phyloP scores from a whole-genome alignment of 192 early-diverging fungal species.

The Podila minutissima region DNA sequence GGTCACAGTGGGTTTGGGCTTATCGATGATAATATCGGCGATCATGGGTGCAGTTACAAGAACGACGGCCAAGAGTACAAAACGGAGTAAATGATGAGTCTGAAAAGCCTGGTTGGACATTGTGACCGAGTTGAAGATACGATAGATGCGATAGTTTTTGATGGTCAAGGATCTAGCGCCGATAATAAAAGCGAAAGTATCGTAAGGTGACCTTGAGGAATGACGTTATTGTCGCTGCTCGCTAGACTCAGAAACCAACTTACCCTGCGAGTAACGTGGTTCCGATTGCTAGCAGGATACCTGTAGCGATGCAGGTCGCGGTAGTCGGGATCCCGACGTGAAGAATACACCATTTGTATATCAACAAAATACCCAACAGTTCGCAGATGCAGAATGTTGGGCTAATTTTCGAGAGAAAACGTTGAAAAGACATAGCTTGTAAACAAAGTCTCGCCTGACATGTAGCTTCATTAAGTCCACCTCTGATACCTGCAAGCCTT shows the following conservation, averaged over 20 bases:
- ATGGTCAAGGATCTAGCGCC: constrained; percentile 52
- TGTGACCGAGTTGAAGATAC: constrained; percentile 57
- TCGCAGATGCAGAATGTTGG: constrained; percentile 58
- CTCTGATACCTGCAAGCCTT: constrained; percentile 54
- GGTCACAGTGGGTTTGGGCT: background rate
- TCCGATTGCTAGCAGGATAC: constrained; percentile 32
- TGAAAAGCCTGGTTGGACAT: constrained; percentile 22
- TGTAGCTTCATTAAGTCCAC: background rate
- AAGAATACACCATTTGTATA: constrained; percentile 37
- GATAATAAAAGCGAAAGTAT: background rate
- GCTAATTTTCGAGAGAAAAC: constrained; percentile 5
- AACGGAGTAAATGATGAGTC: constrained; percentile 6
- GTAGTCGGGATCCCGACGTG: constrained; percentile 49
- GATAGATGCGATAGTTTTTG: constrained; percentile 62
- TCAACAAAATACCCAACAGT: constrained; percentile 51
- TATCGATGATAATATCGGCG: background rate
- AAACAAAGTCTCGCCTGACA: background rate
- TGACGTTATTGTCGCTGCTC: background rate
- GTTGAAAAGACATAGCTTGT: background rate
- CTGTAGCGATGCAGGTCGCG: constrained; percentile 19
- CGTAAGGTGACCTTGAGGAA: background rate
- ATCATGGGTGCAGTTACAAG: background rate
- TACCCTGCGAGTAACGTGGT: constrained; percentile 32
- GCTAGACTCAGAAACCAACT: background rate
- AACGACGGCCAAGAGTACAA: background rate